Percentiles rank a stretch among this genome's conserved stretches.
Evolutionary conservation across 495 filamentous ascomycete genomes (phyloP).

Genomic region (Staphylotrichum longicolle): DNA sequence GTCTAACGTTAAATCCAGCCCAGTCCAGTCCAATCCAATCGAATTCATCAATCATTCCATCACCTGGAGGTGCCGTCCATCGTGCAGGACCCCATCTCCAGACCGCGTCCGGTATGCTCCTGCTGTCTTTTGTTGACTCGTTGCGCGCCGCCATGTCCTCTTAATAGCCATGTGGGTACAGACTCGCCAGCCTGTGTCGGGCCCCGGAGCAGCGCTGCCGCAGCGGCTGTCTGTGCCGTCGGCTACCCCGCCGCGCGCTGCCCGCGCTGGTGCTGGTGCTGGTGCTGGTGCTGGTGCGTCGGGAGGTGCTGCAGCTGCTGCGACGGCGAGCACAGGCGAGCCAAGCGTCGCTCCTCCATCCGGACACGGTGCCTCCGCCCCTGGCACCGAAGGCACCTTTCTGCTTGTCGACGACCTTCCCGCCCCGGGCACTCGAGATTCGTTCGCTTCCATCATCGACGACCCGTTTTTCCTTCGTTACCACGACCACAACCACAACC

Average conservation of each 20-base stretch:
- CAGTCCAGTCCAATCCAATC: slow-evolving; percentile 1
- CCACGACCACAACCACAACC: slow-evolving; percentile 14
- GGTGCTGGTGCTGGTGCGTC: slow-evolving; percentile 6
- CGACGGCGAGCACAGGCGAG: slow-evolving; percentile 16
- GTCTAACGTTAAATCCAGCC: slow-evolving; percentile 1
- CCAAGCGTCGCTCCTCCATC: slow-evolving; percentile 18
- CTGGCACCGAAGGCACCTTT: slow-evolving; percentile 30
- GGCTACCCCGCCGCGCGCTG: slow-evolving; percentile 16
- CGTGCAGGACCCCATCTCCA: neutral
- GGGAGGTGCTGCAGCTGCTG: neutral
- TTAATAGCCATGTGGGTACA: slow-evolving; percentile 32
- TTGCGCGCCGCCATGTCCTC: slow-evolving; percentile 2
- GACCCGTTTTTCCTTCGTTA: slow-evolving; percentile 48
- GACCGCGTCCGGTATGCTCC: slow-evolving; percentile 22
- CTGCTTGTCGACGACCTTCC: slow-evolving; percentile 34
- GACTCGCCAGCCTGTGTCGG: slow-evolving; percentile 28
- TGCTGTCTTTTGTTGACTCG: neutral
- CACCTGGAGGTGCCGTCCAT: neutral
- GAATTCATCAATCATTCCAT: slow-evolving; percentile 2
- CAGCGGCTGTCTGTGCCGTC: slow-evolving; percentile 18
- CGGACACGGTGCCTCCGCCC: slow-evolving; percentile 15
- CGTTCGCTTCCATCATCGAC: slow-evolving; percentile 45
- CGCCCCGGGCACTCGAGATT: slow-evolving; percentile 37
- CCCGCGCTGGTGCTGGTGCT: slow-evolving; percentile 1
- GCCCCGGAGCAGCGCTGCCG: slow-evolving; percentile 16